These are phyloP conservation scores for Cyclocybe aegerita DNA, from an alignment of 768 basidiomycete genomes.

Conservation along the genomic window DNA sequence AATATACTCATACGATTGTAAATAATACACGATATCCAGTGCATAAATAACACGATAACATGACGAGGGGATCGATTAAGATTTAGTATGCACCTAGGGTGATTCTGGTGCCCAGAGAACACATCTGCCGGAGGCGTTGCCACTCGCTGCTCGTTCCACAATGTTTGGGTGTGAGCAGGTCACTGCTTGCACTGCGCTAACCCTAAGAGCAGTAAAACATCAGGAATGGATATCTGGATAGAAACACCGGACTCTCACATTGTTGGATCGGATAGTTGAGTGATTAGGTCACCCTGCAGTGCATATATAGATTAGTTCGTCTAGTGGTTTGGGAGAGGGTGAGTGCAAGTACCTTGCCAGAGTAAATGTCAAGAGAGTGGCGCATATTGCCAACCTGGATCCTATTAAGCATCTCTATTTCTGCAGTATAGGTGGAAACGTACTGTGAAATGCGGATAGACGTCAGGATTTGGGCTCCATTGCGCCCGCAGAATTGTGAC, in stretches of 20 bases:
- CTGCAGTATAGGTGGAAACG: constrained; percentile 16
- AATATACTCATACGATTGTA: constrained; percentile 6
- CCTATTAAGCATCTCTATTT: neutral
- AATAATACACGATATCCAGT: neutral
- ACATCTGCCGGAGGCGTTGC: constrained; percentile 79
- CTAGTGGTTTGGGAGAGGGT: neutral
- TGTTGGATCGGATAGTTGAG: constrained; percentile 55
- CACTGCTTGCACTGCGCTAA: constrained; percentile 88
- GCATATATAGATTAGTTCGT: constrained; percentile 3
- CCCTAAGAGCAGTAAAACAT: constrained; percentile 36
- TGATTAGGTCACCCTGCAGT: constrained; percentile 65
- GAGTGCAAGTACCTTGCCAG: constrained; percentile 54
- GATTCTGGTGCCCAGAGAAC: constrained; percentile 64
- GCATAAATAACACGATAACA: constrained; percentile 7
- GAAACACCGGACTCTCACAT: constrained; percentile 36
- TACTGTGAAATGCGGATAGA: constrained; percentile 83
- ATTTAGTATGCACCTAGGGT: constrained; percentile 4
- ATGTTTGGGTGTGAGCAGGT: constrained; percentile 80
- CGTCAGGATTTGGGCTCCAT: constrained; percentile 78
- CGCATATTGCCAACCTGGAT: constrained; percentile 75
- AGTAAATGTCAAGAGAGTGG: constrained; percentile 72
- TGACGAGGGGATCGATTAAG: neutral
- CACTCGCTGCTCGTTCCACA: constrained; percentile 72
- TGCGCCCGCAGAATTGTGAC: constrained; percentile 73
- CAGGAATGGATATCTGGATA: constrained; percentile 1